Evolutionary conservation across 352 stramenopile species (phyloP), one percentile per base, ranked within the genome.

Genomic region (Phytopythium kandeliae): DNA sequence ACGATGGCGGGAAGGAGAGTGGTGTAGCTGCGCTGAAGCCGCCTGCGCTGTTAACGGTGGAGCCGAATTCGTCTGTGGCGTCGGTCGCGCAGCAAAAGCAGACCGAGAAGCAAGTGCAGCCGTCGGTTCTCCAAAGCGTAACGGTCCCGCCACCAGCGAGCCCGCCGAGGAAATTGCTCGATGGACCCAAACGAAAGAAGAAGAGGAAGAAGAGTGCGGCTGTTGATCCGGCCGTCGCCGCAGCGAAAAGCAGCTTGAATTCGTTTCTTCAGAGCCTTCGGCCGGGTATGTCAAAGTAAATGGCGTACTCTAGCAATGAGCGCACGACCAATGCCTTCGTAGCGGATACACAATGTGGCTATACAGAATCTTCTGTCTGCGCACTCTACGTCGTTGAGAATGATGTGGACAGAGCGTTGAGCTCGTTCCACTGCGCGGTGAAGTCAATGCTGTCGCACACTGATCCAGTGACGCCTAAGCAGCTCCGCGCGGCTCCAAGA

Each of bases 161-260:
- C 57, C 77, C 75, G 0, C 79, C 80, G 25, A 56, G 78, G 17
- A 88, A 85, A 54, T 59, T 93, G 28, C 57, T 93, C 6, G 83
- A 93, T 35, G 71, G 67, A 25, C 69, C 71, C 2, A 86, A 81
- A 51, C 67, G 71, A 42, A 81, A 83, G 56, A 89, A 89, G 53
- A 90, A 91, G 54, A 86, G 86, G 33, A 76, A 81, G 50, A 69
- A 69, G 28, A 63, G 49, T 25, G 2, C 26, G 3, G 55, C 55
- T 8, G 46, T 60, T 0, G 57, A 83, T 37, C 58, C 70, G 10
- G 72, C 74, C 3, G 57, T 66, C 2, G 48, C 59, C 0, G 71
- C 76, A 44, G 79, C 86, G 19, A 87, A 90, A 57, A 89, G 66
- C 59, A 84, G 56, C 21, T 50, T 90, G 19, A 85, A 59, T 51